Evolutionary conservation across 768 basidiomycete genomes (phyloP).

Genomic region (Phylloporus sp.): DNA sequence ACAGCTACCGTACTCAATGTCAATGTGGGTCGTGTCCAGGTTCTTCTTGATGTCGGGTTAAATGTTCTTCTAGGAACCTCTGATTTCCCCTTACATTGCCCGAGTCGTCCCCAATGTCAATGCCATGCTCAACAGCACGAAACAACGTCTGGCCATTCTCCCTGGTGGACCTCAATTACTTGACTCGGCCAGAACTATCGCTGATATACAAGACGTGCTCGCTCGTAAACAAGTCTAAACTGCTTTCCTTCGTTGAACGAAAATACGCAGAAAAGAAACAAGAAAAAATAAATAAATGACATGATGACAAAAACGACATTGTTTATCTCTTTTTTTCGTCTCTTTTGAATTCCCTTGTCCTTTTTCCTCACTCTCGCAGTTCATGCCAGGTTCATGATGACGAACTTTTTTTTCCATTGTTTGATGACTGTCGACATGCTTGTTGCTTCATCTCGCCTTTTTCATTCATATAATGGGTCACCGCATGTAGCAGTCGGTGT

Average conservation of each 20-base stretch:
- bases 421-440: slow-evolving; percentile 4
- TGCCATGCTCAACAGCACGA: slow-evolving; percentile 69
- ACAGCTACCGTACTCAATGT: slow-evolving; percentile 67
- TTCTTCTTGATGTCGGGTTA: background rate
- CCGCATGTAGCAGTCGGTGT: slow-evolving; percentile 23
- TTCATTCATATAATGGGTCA: slow-evolving; percentile 5
- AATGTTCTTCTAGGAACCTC: slow-evolving; percentile 52
- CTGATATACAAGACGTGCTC: slow-evolving; percentile 74
- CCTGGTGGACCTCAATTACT: slow-evolving; percentile 65
- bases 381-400: slow-evolving; percentile 29
- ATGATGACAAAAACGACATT: background rate
- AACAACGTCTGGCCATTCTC: slow-evolving; percentile 74
- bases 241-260: background rate
- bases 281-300: background rate
- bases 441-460: slow-evolving; percentile 7
- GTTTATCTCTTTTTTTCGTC: slow-evolving; percentile 2
- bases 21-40: slow-evolving; percentile 43
- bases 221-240: slow-evolving; percentile 37
- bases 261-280: background rate
- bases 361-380: background rate
- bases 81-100: slow-evolving; percentile 77
- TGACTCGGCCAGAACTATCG: slow-evolving; percentile 66
- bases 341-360: slow-evolving; percentile 1
- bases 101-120: slow-evolving; percentile 80
- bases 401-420: slow-evolving; percentile 7